Evolutionary conservation across 305 asterid species (phyloP).

Genomic region (Salvia sclarea): DNA sequence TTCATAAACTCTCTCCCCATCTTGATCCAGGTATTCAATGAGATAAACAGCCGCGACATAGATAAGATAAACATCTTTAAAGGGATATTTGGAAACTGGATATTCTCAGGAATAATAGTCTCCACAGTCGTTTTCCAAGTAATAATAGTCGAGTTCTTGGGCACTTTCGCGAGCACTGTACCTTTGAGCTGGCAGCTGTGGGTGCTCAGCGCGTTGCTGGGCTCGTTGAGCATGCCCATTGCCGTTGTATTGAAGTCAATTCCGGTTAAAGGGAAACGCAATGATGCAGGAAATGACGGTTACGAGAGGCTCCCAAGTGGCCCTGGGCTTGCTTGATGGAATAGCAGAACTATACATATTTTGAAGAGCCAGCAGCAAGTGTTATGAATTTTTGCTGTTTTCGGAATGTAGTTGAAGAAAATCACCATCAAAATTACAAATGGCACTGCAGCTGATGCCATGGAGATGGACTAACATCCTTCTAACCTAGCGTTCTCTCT

Average conservation of each 20-base stretch:
- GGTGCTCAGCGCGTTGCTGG: conserved; percentile 52
- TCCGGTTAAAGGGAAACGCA: conserved; percentile 41
- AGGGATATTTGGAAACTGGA: conserved; percentile 55
- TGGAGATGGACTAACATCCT: background rate
- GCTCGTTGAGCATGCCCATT: conserved; percentile 56
- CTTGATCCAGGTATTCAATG: conserved; percentile 62
- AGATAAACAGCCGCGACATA: conserved; percentile 78
- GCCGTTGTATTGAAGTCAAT: conserved; percentile 61
- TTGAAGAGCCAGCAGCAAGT: background rate
- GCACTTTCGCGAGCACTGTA: conserved; percentile 71
- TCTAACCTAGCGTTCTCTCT: background rate
- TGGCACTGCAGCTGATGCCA: too few species aligned
- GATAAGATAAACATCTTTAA: conserved; percentile 66
- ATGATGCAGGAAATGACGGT: conserved; percentile 49
- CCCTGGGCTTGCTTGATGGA: conserved; percentile 43
- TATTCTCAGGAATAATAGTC: conserved; percentile 52
- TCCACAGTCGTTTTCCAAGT: conserved; percentile 65
- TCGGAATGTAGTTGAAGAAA: background rate
- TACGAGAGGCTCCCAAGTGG: conserved; percentile 49
- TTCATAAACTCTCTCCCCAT: background rate
- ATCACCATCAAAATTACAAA: background rate
- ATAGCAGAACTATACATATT: background rate
- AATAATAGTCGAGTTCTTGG: conserved; percentile 64
- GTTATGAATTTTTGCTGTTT: background rate
- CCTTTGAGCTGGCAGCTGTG: conserved; percentile 73